Evolutionary conservation across 225 moss, liverwort and hornwort genomes (phyloP).

Genomic region (Bryoerythrophyllum caledonicum): DNA sequence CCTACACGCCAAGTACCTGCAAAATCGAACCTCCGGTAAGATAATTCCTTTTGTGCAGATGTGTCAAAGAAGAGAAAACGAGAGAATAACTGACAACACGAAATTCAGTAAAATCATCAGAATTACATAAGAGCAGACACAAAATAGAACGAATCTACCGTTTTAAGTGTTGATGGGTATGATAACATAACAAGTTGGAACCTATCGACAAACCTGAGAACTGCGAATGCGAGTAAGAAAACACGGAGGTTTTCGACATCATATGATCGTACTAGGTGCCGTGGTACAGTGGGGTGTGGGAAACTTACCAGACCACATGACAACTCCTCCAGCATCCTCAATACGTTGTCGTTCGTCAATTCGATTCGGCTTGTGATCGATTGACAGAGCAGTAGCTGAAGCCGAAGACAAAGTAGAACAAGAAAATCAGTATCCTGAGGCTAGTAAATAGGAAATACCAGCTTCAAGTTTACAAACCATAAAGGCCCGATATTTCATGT

Average conservation of each 20-base stretch:
- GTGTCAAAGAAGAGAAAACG: not conserved
- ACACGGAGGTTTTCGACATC: not conserved
- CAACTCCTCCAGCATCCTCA: slow-evolving; percentile 94
- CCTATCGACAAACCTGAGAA: not conserved
- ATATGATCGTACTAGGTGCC: not conserved
- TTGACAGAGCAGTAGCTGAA: slow-evolving; percentile 77
- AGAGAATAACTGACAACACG: not conserved
- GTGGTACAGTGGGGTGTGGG: not conserved
- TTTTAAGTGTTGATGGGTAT: not conserved
- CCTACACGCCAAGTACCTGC: slow-evolving; percentile 99
- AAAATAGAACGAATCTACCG: not conserved
- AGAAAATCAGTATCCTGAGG: slow-evolving; percentile 13
- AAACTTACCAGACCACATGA: slow-evolving; percentile 95
- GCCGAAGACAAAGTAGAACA: not conserved
- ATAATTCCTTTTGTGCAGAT: not conserved
- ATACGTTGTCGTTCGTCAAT: slow-evolving; percentile 91
- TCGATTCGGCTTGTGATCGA: slow-evolving; percentile 93
- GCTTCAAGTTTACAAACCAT: not conserved
- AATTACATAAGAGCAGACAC: not conserved
- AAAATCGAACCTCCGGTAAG: slow-evolving; percentile 9
- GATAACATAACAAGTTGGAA: not conserved
- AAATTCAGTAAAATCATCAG: not conserved
- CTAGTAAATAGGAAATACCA: not conserved
- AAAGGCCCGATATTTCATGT: not conserved
- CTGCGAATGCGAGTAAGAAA: not conserved